Percentiles rank a stretch among this genome's conserved stretches.
Evolutionary conservation across 2,329 filamentous ascomycete species (phyloP).

Genomic region (Hymenoscyphus fructigenus): DNA sequence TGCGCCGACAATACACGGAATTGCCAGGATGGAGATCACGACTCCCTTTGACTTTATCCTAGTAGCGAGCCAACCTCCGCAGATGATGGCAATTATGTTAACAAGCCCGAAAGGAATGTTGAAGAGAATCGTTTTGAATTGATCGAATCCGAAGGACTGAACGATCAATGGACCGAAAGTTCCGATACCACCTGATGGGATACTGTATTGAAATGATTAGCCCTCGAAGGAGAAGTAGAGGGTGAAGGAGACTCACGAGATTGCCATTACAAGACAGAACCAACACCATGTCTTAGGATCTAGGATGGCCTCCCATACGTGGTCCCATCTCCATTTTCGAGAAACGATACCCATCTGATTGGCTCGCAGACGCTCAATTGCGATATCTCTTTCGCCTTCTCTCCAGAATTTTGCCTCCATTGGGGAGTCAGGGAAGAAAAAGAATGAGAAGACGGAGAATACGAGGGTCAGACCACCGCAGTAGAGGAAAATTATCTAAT

Average conservation of each 20-base stretch:
- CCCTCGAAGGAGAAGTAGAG: neutral
- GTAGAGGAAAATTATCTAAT: slow-evolving; percentile 50
- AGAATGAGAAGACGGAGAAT: slow-evolving; percentile 45
- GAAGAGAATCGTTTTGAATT: slow-evolving; percentile 44
- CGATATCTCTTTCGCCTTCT: slow-evolving; percentile 50
- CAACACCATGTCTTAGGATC: slow-evolving; percentile 40
- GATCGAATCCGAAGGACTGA: slow-evolving; percentile 42
- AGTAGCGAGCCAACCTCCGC: slow-evolving; percentile 55
- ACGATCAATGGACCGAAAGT: slow-evolving; percentile 40
- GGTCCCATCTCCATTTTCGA: slow-evolving; percentile 50
- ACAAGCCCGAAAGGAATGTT: slow-evolving; percentile 41
- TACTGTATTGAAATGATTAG: slow-evolving; percentile 2
- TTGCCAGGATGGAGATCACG: slow-evolving; percentile 52
- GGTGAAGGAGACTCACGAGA: slow-evolving; percentile 20
- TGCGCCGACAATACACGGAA: slow-evolving; percentile 54
- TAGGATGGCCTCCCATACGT: slow-evolving; percentile 40
- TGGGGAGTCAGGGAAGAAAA: slow-evolving; percentile 26
- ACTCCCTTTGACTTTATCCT: slow-evolving; percentile 53
- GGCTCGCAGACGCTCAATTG: slow-evolving; percentile 50
- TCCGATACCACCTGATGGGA: slow-evolving; percentile 20
- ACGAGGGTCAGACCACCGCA: slow-evolving; percentile 51
- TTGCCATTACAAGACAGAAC: slow-evolving; percentile 28
- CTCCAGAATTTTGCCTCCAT: slow-evolving; percentile 44
- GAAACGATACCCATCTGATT: slow-evolving; percentile 56
- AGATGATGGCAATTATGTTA: slow-evolving; percentile 57